Evolutionary conservation across 2,329 filamentous ascomycete species (phyloP).

Genomic region (Botrytis medusae): DNA sequence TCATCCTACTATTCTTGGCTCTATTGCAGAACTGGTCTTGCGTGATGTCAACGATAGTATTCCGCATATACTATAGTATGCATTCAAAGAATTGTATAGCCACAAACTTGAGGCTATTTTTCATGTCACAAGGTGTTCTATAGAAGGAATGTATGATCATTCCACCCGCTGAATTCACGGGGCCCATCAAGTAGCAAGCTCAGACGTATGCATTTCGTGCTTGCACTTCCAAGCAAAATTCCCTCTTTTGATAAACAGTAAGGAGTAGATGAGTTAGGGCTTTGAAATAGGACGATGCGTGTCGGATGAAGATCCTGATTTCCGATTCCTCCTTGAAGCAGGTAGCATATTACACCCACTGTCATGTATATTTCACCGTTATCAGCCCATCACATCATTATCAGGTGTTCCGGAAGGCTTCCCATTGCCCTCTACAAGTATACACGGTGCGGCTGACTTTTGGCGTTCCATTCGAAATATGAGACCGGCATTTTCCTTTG

Average conservation of each 20-base stretch:
- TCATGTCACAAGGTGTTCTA: not conserved
- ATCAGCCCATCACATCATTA: not conserved
- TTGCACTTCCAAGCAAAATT: not conserved
- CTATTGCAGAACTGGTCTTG: not conserved
- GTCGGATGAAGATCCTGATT: not conserved
- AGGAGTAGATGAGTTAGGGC: not conserved
- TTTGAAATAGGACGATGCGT: not conserved
- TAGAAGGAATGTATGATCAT: not conserved
- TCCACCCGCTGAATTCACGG: not conserved
- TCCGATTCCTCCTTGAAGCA: not conserved
- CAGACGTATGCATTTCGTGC: not conserved
- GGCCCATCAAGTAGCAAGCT: not conserved
- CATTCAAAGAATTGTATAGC: not conserved
- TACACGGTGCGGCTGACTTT: conserved; percentile 13
- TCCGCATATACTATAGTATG: not conserved
- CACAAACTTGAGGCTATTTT: not conserved
- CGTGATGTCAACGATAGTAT: not conserved
- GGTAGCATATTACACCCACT: not conserved
- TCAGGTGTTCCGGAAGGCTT: not conserved
- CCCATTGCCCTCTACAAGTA: not conserved
- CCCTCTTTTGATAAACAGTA: not conserved
- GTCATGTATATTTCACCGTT: conserved; percentile 3
- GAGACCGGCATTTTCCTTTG: conserved; percentile 8
- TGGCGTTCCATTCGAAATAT: not conserved
- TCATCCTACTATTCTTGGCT: not conserved